Percentiles rank a stretch among this genome's conserved stretches.
These are phyloP conservation scores for Coniferiporia weirii DNA, from an alignment of 1,284 basidiomycete genomes.

Conservation along the genomic window DNA sequence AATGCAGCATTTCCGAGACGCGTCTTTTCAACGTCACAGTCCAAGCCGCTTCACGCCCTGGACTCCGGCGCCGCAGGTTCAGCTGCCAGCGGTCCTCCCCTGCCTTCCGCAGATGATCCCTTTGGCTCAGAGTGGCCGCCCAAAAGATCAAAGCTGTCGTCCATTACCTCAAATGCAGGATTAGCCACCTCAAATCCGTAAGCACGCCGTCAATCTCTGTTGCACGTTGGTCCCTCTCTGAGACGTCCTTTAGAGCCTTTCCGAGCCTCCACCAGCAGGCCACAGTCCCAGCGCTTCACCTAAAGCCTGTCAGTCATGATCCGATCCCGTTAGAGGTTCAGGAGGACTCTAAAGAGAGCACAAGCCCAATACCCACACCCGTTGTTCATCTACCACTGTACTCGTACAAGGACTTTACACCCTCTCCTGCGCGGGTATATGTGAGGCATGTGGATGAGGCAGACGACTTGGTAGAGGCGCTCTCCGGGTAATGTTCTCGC, in stretches of 20 bases:
- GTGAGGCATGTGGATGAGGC: conserved; percentile 38
- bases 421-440: conserved; percentile 36
- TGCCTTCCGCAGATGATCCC: background rate
- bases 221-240: background rate
- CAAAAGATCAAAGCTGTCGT: background rate
- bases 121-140: conserved; percentile 8
- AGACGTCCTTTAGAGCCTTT: background rate
- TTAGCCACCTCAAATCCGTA: background rate
- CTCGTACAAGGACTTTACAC: conserved; percentile 36
- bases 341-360: background rate
- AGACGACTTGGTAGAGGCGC: conserved; percentile 33
- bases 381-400: conserved; percentile 29
- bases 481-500: conserved; percentile 33
- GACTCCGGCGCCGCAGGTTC: background rate
- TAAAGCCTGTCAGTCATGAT: background rate
- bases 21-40: background rate
- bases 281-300: background rate
- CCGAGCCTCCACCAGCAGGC: background rate
- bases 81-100: background rate
- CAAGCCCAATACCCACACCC: background rate
- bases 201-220: too few species aligned
- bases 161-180: background rate
- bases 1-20: background rate
- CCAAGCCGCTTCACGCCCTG: background rate
- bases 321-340: background rate